Percentiles rank a stretch among this genome's conserved stretches.
phyloP scores from a whole-genome alignment of 176 grass and related monocot species.

The Alloteropsis semialata region DNA sequence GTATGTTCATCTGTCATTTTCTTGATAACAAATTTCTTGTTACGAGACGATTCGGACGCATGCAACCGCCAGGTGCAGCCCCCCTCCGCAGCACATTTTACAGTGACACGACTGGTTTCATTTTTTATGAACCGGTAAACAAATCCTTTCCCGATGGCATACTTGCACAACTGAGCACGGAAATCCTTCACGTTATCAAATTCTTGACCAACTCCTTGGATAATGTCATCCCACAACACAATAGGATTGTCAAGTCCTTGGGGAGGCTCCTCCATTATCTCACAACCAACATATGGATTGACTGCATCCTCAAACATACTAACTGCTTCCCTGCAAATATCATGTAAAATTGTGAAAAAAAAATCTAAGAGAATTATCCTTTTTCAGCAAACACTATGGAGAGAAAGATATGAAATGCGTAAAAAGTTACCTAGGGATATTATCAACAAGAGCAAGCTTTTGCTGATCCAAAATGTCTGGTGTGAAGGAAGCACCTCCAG shows the following conservation, averaged over 20 bases:
- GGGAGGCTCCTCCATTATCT: conserved; percentile 31
- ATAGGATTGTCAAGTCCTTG: conserved; percentile 28
- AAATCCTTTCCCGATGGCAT: conserved; percentile 87
- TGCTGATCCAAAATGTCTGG: conserved; percentile 56
- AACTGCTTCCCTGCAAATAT: conserved; percentile 41
- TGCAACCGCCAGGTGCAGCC: conserved; percentile 88
- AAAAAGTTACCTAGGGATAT: conserved; percentile 54
- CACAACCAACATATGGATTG: conserved; percentile 47
- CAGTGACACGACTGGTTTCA: conserved; percentile 79
- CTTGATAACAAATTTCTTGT: conserved; percentile 92
- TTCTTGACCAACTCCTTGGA: conserved; percentile 91
- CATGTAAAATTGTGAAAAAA: background rate
- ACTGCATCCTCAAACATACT: conserved; percentile 57
- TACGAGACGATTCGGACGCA: conserved; percentile 89
- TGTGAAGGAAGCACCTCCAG: conserved; percentile 44
- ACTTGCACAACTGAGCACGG: conserved; percentile 90
- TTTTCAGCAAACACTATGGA: conserved; percentile 1
- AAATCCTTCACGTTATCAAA: conserved; percentile 98
- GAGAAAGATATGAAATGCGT: background rate
- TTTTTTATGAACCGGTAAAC: conserved; percentile 90
- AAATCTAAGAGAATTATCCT: conserved; percentile 1
- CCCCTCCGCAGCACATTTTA: conserved; percentile 64
- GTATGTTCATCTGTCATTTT: conserved; percentile 88
- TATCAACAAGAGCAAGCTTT: conserved; percentile 54
- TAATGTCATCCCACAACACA: conserved; percentile 60